Base-by-base conservation (phyloP, 2,329 filamentous ascomycete genomes). In the Anisogramma anomala region DNA sequence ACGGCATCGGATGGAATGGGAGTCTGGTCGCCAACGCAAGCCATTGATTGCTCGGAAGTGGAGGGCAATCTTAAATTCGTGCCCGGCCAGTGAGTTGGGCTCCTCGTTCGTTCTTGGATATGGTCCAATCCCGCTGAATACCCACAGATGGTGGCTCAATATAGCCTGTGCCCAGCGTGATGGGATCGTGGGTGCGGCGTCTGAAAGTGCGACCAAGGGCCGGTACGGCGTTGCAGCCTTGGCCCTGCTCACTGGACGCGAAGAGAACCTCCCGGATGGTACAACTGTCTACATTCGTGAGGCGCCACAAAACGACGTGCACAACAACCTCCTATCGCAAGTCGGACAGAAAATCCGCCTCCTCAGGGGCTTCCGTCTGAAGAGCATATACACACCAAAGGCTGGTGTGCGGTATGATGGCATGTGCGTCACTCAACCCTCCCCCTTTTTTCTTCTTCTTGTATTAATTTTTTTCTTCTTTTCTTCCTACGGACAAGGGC, bases 341-440 rank as follows among this genome's bases (percentile, higher is more conserved):
- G 65, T 71, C 18, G 72, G 72, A 13, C 59, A 60, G 4, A 59
- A 62, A 9, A 64, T 75, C 33, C 66, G 71, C 14, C 58, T 78
- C n/a, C 53, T 78, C 18, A 58, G 74, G 34, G 71, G 72, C 2
- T 58, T 69, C 45, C 57, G 55, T 23, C 59, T 77, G 15, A 63
- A 63, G 47, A 76, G 72, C 41, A 59, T 63, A 1, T 61, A 68
- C 42, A 70, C 73, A 3, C 74, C 74, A 1, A 51, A 53, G 26
- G 68, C 61, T 2, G 74, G 74, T 2, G 52, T 77, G 20, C 60
- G 74, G 45, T 77, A 76, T 46, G 74, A 78, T 51, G 74, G 74
- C 37, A 48, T 74, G 71, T 76, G 10, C 15, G 15, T 18, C 11
- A 10, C 20, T 7, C 3, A 14, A 20, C 14, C 17, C 9, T 3